phyloP scores from a whole-genome alignment of 1,139 yeast species.

The Geotrichum cucujoidarum region DNA sequence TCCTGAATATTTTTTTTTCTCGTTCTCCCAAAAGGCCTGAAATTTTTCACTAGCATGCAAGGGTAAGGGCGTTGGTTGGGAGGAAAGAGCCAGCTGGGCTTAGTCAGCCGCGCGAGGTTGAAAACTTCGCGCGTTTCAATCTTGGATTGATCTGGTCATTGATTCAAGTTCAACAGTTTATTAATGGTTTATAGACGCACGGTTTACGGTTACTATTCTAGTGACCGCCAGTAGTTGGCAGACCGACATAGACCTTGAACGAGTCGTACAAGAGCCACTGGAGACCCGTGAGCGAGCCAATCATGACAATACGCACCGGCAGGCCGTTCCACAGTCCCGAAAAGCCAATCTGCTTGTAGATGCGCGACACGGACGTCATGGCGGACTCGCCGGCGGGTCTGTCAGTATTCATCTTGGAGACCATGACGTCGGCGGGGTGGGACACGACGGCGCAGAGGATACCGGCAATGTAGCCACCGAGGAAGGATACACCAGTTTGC shows the following conservation, averaged over 20 bases:
- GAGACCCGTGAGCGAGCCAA: constrained; percentile 80
- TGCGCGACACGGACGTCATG: constrained; percentile 52
- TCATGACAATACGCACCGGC: constrained; percentile 75
- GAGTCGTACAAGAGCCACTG: constrained; percentile 85
- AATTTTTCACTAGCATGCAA: neutral
- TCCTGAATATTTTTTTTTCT: neutral
- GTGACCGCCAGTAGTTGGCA: constrained; percentile 63
- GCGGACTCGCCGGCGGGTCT: constrained; percentile 52
- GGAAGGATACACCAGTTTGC: constrained; percentile 76
- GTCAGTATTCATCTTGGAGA: constrained; percentile 68
- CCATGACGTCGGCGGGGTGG: constrained; percentile 87
- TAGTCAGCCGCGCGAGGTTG: too few relatives aligned
- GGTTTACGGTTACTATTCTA: neutral
- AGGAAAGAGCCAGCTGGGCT: too few relatives aligned
- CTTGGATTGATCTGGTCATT: neutral
- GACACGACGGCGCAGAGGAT: constrained; percentile 76
- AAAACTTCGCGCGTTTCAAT: neutral
- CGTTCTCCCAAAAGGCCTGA: neutral
- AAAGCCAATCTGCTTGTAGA: constrained; percentile 65
- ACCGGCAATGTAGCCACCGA: constrained; percentile 83
- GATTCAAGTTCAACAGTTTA: too few relatives aligned
- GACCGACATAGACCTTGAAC: constrained; percentile 68
- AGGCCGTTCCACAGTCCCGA: constrained; percentile 77
- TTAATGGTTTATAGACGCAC: too few relatives aligned
- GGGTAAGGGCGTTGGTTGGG: too few relatives aligned